A percentile compares a stretch with the other conserved stretches of the same genome.
Conservation (phyloP, 305 asterid genomes). For the Rubia occidens region DNA sequence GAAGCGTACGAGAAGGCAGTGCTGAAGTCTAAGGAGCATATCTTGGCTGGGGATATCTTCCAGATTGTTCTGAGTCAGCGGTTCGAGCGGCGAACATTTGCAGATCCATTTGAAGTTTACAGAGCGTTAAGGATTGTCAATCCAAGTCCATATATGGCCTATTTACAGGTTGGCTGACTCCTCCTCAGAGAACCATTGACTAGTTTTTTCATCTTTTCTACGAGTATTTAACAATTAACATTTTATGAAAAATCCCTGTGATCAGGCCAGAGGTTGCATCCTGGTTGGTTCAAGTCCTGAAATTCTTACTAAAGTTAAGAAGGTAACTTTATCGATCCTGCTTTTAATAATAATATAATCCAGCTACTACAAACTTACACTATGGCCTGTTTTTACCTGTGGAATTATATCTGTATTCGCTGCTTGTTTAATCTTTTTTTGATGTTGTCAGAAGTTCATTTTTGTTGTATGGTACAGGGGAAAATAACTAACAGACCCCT, state of each 20-base stretch:
- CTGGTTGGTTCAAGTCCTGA: slow-evolving; percentile 98
- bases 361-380: not conserved
- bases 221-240: not conserved
- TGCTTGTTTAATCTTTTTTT: slow-evolving; percentile 10
- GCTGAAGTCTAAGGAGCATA: slow-evolving; percentile 71
- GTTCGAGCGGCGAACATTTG: slow-evolving; percentile 79
- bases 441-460: slow-evolving; percentile 4
- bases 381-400: not conserved
- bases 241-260: slow-evolving; percentile 17
- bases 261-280: slow-evolving; percentile 89
- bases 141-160: slow-evolving; percentile 96
- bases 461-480: slow-evolving; percentile 35
- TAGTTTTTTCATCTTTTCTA: slow-evolving; percentile 9
- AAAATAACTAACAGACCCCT: slow-evolving; percentile 75
- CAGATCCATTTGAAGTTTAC: slow-evolving; percentile 92
- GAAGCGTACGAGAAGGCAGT: slow-evolving; percentile 73
- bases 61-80: slow-evolving; percentile 94
- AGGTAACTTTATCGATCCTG: slow-evolving; percentile 28
- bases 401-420: not conserved
- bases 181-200: not conserved
- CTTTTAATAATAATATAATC: not conserved
- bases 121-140: slow-evolving; percentile 90
- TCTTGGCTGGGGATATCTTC: slow-evolving; percentile 87
- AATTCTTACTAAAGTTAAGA: slow-evolving; percentile 85
- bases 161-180: slow-evolving; percentile 57